Evolutionary conservation across 345 rosid genomes (phyloP), one percentile per base, ranked within the genome.

Genomic region (Gossypium herbaceum): DNA sequence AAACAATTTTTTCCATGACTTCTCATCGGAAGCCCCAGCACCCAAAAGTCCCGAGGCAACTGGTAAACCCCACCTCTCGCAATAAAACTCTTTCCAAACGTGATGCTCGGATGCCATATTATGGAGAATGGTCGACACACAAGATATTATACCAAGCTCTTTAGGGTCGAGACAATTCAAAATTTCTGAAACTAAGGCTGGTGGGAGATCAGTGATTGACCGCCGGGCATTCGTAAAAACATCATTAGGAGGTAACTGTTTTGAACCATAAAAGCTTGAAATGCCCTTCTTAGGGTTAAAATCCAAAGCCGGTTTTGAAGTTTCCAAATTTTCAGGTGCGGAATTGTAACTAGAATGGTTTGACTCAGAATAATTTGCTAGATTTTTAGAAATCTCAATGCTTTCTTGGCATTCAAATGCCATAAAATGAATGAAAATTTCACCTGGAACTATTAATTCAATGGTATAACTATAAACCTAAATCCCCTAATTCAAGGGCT

Each of bases 51-150:
- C 79, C 1, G 77, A 68, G 34, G 74, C 72, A 20, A 78, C 7
- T 0, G 97, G 95, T 2, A 88, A 92, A 2, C 96, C 98, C 98
- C 98, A 94, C 64, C 97, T 87, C 83, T 94, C 88, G 27, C 86
- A 71, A 75, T 94, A 94, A 74, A 88, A 92, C 10, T 86, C 85
- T 86, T 94, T 92, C 98, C 98, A 94, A 77, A 86, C 97, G 7
- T 81, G 87, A 70, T 92, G 95, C 80, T 91, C 97, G 0, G 97
- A 85, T 1, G 94, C 98, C 61, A 92, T 79, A 77, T 87, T 86
- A 76, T 88, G 85, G 39, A 92, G 84, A 80, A 77, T 48, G 6
- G 91, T 83, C 1, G 97, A 94, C 22, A 88, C 97, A 66, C 98
- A 94, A 0, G 95, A 94, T 61, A 94, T 94, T 52, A 92, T 50